phyloP scores from a whole-genome alignment of 345 rosid genomes.

The Populus ilicifolia region DNA sequence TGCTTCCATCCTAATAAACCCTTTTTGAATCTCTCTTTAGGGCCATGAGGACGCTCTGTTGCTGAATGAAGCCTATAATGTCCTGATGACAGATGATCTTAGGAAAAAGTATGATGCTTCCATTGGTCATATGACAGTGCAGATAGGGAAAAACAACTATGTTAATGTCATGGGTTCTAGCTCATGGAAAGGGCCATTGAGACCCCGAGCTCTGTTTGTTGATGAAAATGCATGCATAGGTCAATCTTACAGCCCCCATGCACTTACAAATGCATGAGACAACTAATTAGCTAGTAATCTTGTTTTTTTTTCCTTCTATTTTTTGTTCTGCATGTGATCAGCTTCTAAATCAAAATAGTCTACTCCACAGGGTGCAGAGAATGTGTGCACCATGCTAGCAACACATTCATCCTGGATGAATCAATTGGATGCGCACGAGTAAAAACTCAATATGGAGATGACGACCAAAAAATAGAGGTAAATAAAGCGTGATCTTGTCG shows the following conservation, averaged over 20 bases:
- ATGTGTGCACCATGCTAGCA: conserved; percentile 55
- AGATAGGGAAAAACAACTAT: conserved; percentile 14
- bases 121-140: conserved; percentile 29
- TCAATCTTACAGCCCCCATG: not conserved
- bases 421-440: conserved; percentile 53
- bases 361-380: conserved; percentile 53
- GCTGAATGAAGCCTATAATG: conserved; percentile 54
- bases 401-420: conserved; percentile 51
- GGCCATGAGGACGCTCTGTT: conserved; percentile 43
- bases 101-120: conserved; percentile 42
- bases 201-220: conserved; percentile 55
- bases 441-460: conserved; percentile 50
- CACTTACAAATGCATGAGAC: no score
- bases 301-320: not conserved
- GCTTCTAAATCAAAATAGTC: not conserved
- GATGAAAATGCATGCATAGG: conserved; percentile 64
- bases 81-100: conserved; percentile 39
- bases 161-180: conserved; percentile 28
- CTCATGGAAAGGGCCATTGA: conserved; percentile 55
- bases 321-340: not conserved
- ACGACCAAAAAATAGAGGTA: conserved; percentile 48
- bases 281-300: no score
- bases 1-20: no score
- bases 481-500: not conserved
- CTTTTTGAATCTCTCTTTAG: conserved; percentile 11